phyloP scores from a whole-genome alignment of 2,329 filamentous ascomycete genomes.

The Thielaviopsis populi region DNA sequence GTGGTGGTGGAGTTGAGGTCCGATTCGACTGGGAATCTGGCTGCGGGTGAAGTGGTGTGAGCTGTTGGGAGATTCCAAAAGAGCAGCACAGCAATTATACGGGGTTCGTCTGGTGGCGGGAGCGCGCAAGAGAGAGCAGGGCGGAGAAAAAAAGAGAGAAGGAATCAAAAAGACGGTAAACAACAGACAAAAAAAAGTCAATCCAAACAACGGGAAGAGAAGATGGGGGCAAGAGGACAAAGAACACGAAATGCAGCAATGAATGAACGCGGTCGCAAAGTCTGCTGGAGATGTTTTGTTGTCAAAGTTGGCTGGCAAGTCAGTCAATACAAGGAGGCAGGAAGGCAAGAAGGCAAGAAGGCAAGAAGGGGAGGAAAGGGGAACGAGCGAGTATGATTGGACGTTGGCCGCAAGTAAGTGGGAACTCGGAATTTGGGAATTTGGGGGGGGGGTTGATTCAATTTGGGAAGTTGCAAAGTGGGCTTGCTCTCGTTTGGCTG shows the following conservation, averaged over 20 bases:
- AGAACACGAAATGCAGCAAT: slow-evolving; percentile 10
- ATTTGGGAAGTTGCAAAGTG: slow-evolving; percentile 6
- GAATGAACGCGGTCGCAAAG: slow-evolving; percentile 15
- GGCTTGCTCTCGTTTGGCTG: slow-evolving; percentile 1
- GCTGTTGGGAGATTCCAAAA: slow-evolving; percentile 1
- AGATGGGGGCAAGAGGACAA: neutral
- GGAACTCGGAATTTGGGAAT: slow-evolving; percentile 4
- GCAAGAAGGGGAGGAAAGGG: slow-evolving; percentile 4
- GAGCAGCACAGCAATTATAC: neutral
- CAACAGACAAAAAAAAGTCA: slow-evolving; percentile 6
- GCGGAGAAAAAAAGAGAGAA: slow-evolving; percentile 9
- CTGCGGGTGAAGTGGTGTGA: neutral
- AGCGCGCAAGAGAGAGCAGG: slow-evolving; percentile 13
- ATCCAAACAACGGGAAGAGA: neutral
- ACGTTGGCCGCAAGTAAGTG: slow-evolving; percentile 4
- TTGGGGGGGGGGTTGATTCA: neutral
- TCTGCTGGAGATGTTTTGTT: slow-evolving; percentile 14
- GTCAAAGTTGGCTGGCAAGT: slow-evolving; percentile 8
- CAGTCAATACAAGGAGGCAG: neutral
- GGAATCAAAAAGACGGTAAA: slow-evolving; percentile 11
- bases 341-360: slow-evolving; percentile 3
- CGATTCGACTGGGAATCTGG: neutral
- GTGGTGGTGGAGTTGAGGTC: neutral
- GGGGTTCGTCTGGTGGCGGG: slow-evolving; percentile 9
- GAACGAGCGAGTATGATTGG: slow-evolving; percentile 3